phyloP scores from a whole-genome alignment of 2,329 filamentous ascomycete species.

The Pseudogymnoascus pannorum region DNA sequence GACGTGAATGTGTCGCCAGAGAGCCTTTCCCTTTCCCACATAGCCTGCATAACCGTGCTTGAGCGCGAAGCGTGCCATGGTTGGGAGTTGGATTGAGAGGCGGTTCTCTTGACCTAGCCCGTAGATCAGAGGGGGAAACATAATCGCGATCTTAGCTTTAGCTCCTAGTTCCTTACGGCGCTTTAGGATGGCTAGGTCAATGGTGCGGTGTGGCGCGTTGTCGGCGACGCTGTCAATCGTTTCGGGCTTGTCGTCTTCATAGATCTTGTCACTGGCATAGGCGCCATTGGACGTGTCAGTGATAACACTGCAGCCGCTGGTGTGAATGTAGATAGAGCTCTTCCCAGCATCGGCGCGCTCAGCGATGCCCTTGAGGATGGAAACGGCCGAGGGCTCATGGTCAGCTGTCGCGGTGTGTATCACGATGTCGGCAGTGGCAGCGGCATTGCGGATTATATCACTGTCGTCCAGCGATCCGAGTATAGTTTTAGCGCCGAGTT shows the following conservation, averaged over 20 bases:
- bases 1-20: constrained; percentile 41
- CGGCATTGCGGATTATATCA: constrained; percentile 32
- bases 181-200: constrained; percentile 38
- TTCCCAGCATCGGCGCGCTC: constrained; percentile 32
- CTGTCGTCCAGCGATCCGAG: constrained; percentile 36
- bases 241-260: constrained; percentile 34
- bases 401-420: constrained; percentile 44
- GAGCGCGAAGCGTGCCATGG: constrained; percentile 38
- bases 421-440: constrained; percentile 34
- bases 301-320: constrained; percentile 37
- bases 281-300: constrained; percentile 31
- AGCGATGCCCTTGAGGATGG: constrained; percentile 37
- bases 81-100: constrained; percentile 41
- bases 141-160: constrained; percentile 39
- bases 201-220: constrained; percentile 36
- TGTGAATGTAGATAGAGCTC: constrained; percentile 42
- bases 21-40: constrained; percentile 36
- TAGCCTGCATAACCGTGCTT: constrained; percentile 28
- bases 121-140: constrained; percentile 42
- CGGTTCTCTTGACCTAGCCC: constrained; percentile 36
- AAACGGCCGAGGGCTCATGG: constrained; percentile 37
- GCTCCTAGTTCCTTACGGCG: constrained; percentile 30
- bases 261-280: constrained; percentile 34
- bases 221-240: constrained; percentile 37
- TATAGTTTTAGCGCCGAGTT: constrained; percentile 33